Evolutionary conservation across 768 basidiomycete species (phyloP).

Genomic region (Mycena floridula): DNA sequence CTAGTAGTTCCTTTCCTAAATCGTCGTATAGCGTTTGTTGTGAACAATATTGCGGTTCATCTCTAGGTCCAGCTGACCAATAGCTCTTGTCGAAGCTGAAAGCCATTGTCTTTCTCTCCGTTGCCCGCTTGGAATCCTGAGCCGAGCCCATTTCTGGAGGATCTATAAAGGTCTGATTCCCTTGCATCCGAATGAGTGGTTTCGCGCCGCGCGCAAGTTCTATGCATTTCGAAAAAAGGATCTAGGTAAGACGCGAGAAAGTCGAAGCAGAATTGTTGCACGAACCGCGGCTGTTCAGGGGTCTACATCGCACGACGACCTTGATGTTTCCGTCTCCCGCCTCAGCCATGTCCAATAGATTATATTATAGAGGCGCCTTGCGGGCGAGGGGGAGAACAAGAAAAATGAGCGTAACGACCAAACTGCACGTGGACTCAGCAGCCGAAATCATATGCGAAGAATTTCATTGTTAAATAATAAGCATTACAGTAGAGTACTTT

Average conservation of each 20-base stretch:
- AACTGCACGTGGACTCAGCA: too few relatives aligned
- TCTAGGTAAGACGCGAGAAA: too few relatives aligned
- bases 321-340: conserved; percentile 86
- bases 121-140: conserved; percentile 72
- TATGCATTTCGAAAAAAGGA: too few relatives aligned
- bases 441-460: too few relatives aligned
- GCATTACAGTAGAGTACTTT: neutral
- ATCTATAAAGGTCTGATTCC: conserved; percentile 88
- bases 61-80: conserved; percentile 89
- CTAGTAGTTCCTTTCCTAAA: conserved; percentile 87
- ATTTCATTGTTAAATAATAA: too few relatives aligned
- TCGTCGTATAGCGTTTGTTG: conserved; percentile 95
- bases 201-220: conserved; percentile 93
- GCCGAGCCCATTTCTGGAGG: conserved; percentile 75
- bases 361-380: conserved; percentile 10
- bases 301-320: conserved; percentile 92
- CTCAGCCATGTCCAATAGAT: conserved; percentile 57
- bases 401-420: too few relatives aligned
- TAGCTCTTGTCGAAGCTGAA: conserved; percentile 98
- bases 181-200: conserved; percentile 90
- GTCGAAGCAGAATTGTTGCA: conserved; percentile 16
- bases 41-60: conserved; percentile 87
- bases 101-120: conserved; percentile 82
- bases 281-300: conserved; percentile 92
- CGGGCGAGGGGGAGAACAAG: too few relatives aligned